Conservation (phyloP, 2,329 filamentous ascomycete species). For the Lachnellula occidentalis region DNA sequence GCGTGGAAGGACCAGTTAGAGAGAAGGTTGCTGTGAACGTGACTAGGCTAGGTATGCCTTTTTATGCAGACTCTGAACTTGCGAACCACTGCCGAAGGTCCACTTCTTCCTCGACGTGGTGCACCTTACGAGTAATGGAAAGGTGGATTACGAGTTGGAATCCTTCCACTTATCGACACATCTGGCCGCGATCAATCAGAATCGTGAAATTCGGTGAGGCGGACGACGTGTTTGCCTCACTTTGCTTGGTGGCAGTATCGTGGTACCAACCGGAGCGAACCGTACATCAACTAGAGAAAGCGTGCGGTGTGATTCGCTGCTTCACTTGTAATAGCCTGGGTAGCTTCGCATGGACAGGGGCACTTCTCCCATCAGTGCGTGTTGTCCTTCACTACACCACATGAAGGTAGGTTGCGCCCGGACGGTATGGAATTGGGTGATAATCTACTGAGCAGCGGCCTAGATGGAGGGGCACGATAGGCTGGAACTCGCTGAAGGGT, state of each 20-base stretch:
- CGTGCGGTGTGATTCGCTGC: constrained; percentile 22
- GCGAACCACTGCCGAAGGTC: constrained; percentile 13
- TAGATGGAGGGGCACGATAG: background rate
- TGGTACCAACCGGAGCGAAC: constrained; percentile 17
- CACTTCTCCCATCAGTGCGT: background rate
- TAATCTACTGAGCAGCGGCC: constrained; percentile 4
- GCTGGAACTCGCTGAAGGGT: background rate
- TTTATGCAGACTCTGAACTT: constrained; percentile 1
- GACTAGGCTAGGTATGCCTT: background rate
- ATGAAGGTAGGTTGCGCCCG: constrained; percentile 6
- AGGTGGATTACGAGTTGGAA: constrained; percentile 10
- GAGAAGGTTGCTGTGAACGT: constrained; percentile 1
- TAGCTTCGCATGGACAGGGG: constrained; percentile 12
- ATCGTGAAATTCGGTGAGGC: constrained; percentile 13
- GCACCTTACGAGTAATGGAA: constrained; percentile 10
- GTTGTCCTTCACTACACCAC: constrained; percentile 3
- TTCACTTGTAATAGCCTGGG: constrained; percentile 14
- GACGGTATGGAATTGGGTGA: constrained; percentile 8
- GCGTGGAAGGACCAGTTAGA: background rate
- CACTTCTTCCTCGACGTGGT: constrained; percentile 15
- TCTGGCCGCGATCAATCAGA: constrained; percentile 10
- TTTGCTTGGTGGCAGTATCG: constrained; percentile 6
- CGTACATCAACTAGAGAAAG: background rate
- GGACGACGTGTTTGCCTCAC: constrained; percentile 23
- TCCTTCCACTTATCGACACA: constrained; percentile 8